phyloP scores from a whole-genome alignment of 2,329 filamentous ascomycete species.

The Aspergillus neoniger region DNA sequence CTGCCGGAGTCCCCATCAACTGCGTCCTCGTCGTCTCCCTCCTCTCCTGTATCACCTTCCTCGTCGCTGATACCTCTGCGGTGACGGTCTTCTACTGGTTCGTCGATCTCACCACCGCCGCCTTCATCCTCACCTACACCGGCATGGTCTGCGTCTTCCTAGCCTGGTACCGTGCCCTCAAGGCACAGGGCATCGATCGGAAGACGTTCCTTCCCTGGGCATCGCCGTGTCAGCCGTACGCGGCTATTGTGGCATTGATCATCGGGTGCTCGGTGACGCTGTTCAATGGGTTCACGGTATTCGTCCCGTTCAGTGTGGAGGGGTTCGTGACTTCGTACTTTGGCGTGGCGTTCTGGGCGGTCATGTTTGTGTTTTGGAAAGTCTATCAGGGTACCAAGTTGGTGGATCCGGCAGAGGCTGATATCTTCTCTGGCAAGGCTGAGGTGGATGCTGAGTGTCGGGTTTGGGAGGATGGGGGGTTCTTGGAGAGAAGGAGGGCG shows the following conservation, averaged over 20 bases:
- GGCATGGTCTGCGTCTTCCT: conserved; percentile 70
- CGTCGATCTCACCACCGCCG: conserved; percentile 56
- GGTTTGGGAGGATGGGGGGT: conserved; percentile 36
- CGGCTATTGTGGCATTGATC: conserved; percentile 63
- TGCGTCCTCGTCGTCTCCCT: conserved; percentile 65
- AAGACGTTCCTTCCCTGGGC: conserved; percentile 66
- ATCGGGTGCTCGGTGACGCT: conserved; percentile 60
- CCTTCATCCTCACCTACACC: conserved; percentile 50
- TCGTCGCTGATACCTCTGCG: conserved; percentile 64
- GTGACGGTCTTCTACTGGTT: conserved; percentile 72
- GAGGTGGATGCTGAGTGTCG: conserved; percentile 38
- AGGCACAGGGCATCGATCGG: conserved; percentile 68
- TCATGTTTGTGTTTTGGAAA: conserved; percentile 44
- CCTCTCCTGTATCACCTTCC: conserved; percentile 69
- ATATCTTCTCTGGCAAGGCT: conserved; percentile 36
- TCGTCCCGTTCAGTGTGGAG: conserved; percentile 45
- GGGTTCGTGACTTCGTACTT: conserved; percentile 56
- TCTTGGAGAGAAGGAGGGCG: conserved; percentile 29
- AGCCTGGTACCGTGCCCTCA: conserved; percentile 68
- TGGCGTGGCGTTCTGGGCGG: conserved; percentile 46
- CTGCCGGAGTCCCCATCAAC: conserved; percentile 68
- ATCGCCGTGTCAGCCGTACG: conserved; percentile 68
- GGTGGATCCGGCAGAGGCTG: conserved; percentile 30
- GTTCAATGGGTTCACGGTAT: conserved; percentile 62
- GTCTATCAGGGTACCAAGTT: conserved; percentile 32